These are phyloP conservation scores for Fusarium subtropicale DNA, from an alignment of 2,329 filamentous ascomycete genomes.

Conservation along the genomic window DNA sequence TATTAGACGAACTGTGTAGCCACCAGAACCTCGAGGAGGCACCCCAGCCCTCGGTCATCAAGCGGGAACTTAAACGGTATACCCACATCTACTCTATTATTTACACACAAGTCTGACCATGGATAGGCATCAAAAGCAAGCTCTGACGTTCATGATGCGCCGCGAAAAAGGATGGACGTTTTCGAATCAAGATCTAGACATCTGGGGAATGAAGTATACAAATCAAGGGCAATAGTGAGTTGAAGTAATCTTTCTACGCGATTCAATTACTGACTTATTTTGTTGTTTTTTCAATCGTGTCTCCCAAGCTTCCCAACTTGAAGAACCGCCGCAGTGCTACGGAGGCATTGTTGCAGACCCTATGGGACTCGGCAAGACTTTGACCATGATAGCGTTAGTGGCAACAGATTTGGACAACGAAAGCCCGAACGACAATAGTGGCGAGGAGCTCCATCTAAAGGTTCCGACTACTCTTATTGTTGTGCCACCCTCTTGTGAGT, in stretches of 20 bases:
- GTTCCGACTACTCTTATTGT: constrained; percentile 50
- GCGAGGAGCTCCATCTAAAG: neutral
- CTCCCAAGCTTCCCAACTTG: constrained; percentile 42
- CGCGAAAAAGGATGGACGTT: constrained; percentile 55
- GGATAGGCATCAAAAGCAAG: constrained; percentile 57
- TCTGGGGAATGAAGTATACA: constrained; percentile 50
- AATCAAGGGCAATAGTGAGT: constrained; percentile 13
- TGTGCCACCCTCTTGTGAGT: constrained; percentile 53
- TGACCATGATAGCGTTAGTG: constrained; percentile 57
- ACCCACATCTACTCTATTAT: neutral
- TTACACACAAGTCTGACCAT: rapidly evolving
- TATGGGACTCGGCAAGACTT: constrained; percentile 61
- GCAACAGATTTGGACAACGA: constrained; percentile 41
- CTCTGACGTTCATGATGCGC: constrained; percentile 56
- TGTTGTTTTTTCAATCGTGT: constrained; percentile 53
- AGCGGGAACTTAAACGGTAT: constrained; percentile 44
- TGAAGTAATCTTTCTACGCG: no score
- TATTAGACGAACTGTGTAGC: constrained; percentile 44
- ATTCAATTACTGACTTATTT: neutral
- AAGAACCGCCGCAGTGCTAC: constrained; percentile 52
- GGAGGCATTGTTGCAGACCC: constrained; percentile 61
- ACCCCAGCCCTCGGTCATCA: constrained; percentile 44
- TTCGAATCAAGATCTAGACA: constrained; percentile 37
- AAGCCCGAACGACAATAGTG: neutral
- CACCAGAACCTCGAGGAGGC: constrained; percentile 47